These are phyloP conservation scores for Dothistroma septosporum DNA, from an alignment of 2,329 filamentous ascomycete species.

Conservation along the genomic window DNA sequence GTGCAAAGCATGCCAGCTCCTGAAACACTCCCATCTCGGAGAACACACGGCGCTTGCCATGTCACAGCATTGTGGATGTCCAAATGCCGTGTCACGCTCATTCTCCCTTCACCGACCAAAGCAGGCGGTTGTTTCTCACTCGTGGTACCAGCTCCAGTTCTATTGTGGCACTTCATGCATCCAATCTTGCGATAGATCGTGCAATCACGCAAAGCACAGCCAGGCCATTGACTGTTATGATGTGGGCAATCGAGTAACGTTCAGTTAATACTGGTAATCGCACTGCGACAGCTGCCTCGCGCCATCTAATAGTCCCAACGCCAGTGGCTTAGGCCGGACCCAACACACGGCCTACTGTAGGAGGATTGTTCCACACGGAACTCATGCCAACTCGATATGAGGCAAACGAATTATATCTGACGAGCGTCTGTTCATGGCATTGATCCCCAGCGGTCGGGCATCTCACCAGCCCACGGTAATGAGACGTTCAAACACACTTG, in stretches of 20 bases:
- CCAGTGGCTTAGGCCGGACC: background rate
- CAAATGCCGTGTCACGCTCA: background rate
- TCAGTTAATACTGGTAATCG: background rate
- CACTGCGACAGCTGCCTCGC: background rate
- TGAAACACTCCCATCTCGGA: background rate
- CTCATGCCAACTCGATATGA: background rate
- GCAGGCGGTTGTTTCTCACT: background rate
- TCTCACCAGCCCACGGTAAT: background rate
- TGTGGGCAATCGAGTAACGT: background rate
- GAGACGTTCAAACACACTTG: background rate
- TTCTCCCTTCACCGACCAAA: background rate
- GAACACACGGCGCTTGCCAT: background rate
- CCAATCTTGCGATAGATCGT: background rate
- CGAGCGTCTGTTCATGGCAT: background rate
- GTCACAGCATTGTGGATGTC: background rate
- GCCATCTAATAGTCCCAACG: background rate
- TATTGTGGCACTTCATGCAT: background rate
- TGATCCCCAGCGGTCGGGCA: background rate
- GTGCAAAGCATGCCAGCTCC: background rate
- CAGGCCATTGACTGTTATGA: background rate
- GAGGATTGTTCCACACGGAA: background rate
- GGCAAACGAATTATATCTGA: background rate
- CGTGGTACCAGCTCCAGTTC: background rate
- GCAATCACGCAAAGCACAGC: background rate
- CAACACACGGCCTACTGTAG: background rate